Base-by-base conservation (phyloP, 352 stramenopile species). In the Thalassiosira mediterranea region DNA sequence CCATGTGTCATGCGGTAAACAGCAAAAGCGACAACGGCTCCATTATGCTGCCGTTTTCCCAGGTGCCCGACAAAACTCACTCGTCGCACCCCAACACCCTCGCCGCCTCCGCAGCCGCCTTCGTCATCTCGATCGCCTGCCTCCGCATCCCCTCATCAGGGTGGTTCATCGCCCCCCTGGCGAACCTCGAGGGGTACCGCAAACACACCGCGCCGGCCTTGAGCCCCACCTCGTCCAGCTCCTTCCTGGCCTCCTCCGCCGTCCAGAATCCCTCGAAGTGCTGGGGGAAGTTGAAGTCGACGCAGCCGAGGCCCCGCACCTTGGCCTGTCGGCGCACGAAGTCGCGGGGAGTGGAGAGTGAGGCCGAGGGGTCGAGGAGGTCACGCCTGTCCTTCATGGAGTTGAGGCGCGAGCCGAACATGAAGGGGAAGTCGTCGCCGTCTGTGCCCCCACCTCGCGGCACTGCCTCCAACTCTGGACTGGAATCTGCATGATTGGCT, bases 201-300 rank as follows among this genome's bases (percentile, higher is more conserved):
- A 93, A 76, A 58, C 88, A 93, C 2, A 93, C 88, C 17, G 88
- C 82, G n/a, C 88, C 88, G 13, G 84, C 83, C 21, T 79, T 59
- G 4, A 93, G 71, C 29, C 76, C 66, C 32, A 69, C 78, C 28
- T 88, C 73, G 15, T 88, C 72, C 8, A 93, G 70, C 1, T 76
- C 76, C 25, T 70, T 28, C 54, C 79, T 90, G 0, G 78, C 80
- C 68, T 92, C 79, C 26, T 69, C 17, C 2, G 61, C 65, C 5
- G 56, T 79, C 79, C 76, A 87, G 31, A 65, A 58, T 0, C 59
- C 51, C 15, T 76, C 48, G 76, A 93, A 89, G 57, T 93, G 88
- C 72, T 93, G 84, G 19, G 88, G 88, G 76, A 86, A 92, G 71
- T 93, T 93, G 71, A 93, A 93, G 54, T 93, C 88, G 0, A 93